Evolutionary conservation across 1,284 basidiomycete genomes (phyloP).

Genomic region (Salmacisia buchloeana): DNA sequence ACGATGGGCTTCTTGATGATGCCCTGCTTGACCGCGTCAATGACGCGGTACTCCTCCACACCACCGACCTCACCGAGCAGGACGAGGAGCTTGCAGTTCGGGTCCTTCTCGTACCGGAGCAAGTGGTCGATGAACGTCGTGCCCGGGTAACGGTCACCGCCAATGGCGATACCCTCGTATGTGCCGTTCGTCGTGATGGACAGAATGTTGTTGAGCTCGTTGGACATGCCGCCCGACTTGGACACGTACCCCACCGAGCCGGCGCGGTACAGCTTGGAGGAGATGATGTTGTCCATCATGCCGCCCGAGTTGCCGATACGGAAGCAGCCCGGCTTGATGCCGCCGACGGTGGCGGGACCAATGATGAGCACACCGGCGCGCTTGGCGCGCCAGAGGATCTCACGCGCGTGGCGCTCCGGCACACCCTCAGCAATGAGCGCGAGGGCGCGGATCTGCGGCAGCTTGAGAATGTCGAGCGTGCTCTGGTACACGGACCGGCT

Average conservation of each 20-base stretch:
- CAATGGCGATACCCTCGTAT: slow-evolving; percentile 99
- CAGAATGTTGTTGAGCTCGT: slow-evolving; percentile 99
- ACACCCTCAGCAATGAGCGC: slow-evolving; percentile 98
- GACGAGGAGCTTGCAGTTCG: slow-evolving; percentile 97
- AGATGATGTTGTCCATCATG: slow-evolving; percentile 99
- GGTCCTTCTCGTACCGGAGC: slow-evolving; percentile 92
- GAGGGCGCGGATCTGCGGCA: slow-evolving; percentile 68
- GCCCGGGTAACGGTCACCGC: slow-evolving; percentile 97
- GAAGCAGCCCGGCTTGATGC: slow-evolving; percentile 99
- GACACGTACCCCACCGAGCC: slow-evolving; percentile 98
- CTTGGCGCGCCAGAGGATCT: slow-evolving; percentile 84
- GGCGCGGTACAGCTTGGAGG: slow-evolving; percentile 95
- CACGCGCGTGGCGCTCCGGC: slow-evolving; percentile 91
- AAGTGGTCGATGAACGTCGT: slow-evolving; percentile 99
- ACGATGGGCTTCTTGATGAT: slow-evolving; percentile 96
- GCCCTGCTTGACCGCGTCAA: slow-evolving; percentile 90
- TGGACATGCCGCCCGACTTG: slow-evolving; percentile 99
- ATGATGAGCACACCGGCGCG: slow-evolving; percentile 88
- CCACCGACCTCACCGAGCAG: slow-evolving; percentile 97
- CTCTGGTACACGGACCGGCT: slow-evolving; percentile 90
- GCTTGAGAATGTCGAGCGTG: slow-evolving; percentile 79
- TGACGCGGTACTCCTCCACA: slow-evolving; percentile 97
- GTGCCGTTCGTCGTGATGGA: slow-evolving; percentile 95
- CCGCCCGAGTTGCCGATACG: slow-evolving; percentile 98
- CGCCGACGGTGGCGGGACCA: slow-evolving; percentile 96